These are phyloP conservation scores for Camellia granthamiana DNA, from an alignment of 148 eudicot species.

Conservation along the genomic window DNA sequence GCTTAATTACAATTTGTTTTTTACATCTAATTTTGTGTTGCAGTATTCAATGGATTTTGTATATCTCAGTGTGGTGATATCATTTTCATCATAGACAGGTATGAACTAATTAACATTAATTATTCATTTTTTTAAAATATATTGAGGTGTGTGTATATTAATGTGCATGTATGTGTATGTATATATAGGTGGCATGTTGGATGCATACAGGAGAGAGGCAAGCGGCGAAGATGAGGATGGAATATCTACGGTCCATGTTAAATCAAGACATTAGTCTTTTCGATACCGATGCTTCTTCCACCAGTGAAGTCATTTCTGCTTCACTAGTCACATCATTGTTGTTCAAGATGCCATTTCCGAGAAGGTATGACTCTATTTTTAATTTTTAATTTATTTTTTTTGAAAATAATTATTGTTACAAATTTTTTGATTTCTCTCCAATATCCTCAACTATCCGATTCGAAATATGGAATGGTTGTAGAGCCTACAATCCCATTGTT, in stretches of 20 bases:
- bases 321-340: constrained; percentile 75
- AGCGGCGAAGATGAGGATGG: constrained; percentile 93
- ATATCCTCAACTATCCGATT: too few relatives aligned
- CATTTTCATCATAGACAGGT: constrained; percentile 96
- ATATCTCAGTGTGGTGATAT: constrained; percentile 75
- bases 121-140: background rate
- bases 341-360: constrained; percentile 97
- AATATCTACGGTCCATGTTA: constrained; percentile 73
- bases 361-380: constrained; percentile 45
- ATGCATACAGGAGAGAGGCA: constrained; percentile 95
- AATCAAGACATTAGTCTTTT: constrained; percentile 87
- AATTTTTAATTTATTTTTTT: too few relatives aligned
- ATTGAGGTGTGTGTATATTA: too few relatives aligned
- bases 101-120: constrained; percentile 11
- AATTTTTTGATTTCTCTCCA: too few relatives aligned
- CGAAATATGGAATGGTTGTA: too few relatives aligned
- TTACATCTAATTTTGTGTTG: constrained; percentile 22
- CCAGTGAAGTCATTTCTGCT: constrained; percentile 87
- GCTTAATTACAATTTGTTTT: background rate
- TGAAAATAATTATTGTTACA: too few relatives aligned
- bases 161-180: background rate
- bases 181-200: constrained; percentile 77
- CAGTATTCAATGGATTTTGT: constrained; percentile 96
- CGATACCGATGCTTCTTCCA: constrained; percentile 70
- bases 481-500: too few relatives aligned